Evolutionary conservation across 192 early-diverging fungal species (phyloP), one percentile per base, ranked within the genome.

Genomic region (Allomyces arbusculus): DNA sequence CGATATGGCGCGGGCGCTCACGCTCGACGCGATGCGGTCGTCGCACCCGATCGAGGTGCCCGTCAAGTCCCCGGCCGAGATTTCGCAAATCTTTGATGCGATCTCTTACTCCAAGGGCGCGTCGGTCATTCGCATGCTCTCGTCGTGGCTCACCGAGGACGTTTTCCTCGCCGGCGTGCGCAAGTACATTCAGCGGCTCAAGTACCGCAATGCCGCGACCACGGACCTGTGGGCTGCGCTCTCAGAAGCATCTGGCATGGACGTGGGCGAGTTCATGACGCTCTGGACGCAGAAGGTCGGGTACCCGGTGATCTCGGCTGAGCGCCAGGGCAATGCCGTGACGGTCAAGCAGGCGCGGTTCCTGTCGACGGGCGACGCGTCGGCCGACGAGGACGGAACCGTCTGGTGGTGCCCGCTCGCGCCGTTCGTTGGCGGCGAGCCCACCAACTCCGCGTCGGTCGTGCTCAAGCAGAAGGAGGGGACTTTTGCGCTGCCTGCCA

Each of bases 91-190:
- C 58, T 93, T 93, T 71, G 91, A 92, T 70, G 84, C 87, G 14
- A 86, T 92, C 71, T 81, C 80, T 12, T 91, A 92, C 78, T 82
- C 75, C 71, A 92, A 92, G 70, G 91, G 91, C 12, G 86, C 86
- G 10, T 78, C 80, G 20, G 81, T 89, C 23, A 87, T 92, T 67
- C 77, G 91, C 64, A 90, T 91, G 90, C 76, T 92, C n/a, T 79
- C 77, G 66, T 74, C 79, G 10, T 79, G 79, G 69, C 26, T 85
- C 25, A 80, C 80, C 24, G 67, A 75, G 28, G 75, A 79, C 14
- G 69, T 64, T 23, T 75, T 85, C 40, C 55, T 84, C 24, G 63
- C 64, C 0, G 83, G 83, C 43, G 68, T 85, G 25, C 75, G 78
- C 14, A 70, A 70, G 50, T 86, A 91, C 69, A 73, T 92, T 44